Conservation (phyloP, 2,329 filamentous ascomycete genomes). For the Penicillium sp. region DNA sequence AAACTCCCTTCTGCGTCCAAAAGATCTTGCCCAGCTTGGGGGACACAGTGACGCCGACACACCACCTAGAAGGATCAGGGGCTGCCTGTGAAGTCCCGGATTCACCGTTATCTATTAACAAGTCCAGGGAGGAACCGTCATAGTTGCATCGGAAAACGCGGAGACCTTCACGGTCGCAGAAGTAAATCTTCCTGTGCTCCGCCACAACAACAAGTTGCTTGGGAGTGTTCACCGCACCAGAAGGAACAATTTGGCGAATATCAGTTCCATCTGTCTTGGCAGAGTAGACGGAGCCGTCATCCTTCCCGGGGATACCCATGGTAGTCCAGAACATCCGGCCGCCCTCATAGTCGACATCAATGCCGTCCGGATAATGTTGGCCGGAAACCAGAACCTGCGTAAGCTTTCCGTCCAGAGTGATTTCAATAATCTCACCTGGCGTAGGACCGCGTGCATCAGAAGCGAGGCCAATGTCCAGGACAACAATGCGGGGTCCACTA, state of each 20-base stretch:
- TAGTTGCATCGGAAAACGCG: slow-evolving; percentile 35
- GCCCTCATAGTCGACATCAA: slow-evolving; percentile 36
- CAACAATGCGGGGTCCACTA: slow-evolving; percentile 23
- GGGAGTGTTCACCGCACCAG: slow-evolving; percentile 50
- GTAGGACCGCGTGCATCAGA: slow-evolving; percentile 5
- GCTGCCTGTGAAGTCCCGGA: not conserved
- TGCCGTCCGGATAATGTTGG: slow-evolving; percentile 45
- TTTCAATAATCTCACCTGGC: slow-evolving; percentile 16
- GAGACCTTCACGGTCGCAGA: slow-evolving; percentile 46
- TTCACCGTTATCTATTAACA: slow-evolving; percentile 29
- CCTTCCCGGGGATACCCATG: slow-evolving; percentile 43
- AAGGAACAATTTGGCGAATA: slow-evolving; percentile 43
- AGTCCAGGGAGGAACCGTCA: slow-evolving; percentile 28
- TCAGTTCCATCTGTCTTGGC: slow-evolving; percentile 50
- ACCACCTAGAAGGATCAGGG: slow-evolving; percentile 43
- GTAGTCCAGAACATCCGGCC: slow-evolving; percentile 51
- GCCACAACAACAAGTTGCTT: slow-evolving; percentile 39
- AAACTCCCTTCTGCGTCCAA: slow-evolving; percentile 60
- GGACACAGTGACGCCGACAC: slow-evolving; percentile 56
- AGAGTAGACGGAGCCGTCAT: slow-evolving; percentile 45
- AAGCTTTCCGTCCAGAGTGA: not conserved
- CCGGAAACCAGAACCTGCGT: not conserved
- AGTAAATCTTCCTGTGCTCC: slow-evolving; percentile 34
- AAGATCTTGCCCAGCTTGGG: slow-evolving; percentile 48
- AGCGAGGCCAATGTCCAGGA: not conserved